phyloP scores from a whole-genome alignment of 2,329 filamentous ascomycete species.

The Penicillium sp. region DNA sequence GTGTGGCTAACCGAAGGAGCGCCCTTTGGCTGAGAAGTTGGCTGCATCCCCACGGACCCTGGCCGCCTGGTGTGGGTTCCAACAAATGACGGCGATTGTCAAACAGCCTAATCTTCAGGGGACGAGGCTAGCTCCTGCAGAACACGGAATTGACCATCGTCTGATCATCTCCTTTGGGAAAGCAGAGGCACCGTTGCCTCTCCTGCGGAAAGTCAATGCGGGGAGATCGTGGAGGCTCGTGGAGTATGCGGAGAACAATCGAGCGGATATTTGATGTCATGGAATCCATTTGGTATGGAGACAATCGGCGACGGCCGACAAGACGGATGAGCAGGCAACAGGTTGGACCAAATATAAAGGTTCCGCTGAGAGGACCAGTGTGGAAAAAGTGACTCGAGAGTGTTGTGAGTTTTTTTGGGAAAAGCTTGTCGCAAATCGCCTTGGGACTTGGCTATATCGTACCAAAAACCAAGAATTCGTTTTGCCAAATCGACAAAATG shows the following conservation, averaged over 20 bases:
- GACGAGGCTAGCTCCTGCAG: background rate
- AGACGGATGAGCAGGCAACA: slow-evolving; percentile 3
- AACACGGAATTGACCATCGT: background rate
- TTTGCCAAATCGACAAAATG: slow-evolving; percentile 5
- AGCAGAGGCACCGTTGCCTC: slow-evolving; percentile 15
- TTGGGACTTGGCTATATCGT: background rate
- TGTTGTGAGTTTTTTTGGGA: background rate
- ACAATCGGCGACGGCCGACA: slow-evolving; percentile 7
- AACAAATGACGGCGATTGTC: background rate
- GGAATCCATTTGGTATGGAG: slow-evolving; percentile 1
- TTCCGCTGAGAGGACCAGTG: slow-evolving; percentile 2
- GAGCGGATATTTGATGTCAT: slow-evolving; percentile 9
- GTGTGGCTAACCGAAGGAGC: slow-evolving; percentile 6
- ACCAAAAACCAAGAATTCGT: background rate
- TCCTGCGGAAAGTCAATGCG: slow-evolving; percentile 18
- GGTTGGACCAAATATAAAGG: slow-evolving; percentile 7
- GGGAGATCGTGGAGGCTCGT: slow-evolving; percentile 13
- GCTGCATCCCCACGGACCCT: background rate
- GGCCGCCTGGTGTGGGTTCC: background rate
- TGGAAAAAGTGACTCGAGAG: background rate
- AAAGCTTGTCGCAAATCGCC: background rate
- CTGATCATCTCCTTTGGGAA: slow-evolving; percentile 10
- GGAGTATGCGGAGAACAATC: slow-evolving; percentile 3
- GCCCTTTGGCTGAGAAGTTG: slow-evolving; percentile 1
- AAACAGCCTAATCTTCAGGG: background rate